Evolutionary conservation across 2,329 filamentous ascomycete species (phyloP).

Genomic region (Colletotrichum cuscutae): DNA sequence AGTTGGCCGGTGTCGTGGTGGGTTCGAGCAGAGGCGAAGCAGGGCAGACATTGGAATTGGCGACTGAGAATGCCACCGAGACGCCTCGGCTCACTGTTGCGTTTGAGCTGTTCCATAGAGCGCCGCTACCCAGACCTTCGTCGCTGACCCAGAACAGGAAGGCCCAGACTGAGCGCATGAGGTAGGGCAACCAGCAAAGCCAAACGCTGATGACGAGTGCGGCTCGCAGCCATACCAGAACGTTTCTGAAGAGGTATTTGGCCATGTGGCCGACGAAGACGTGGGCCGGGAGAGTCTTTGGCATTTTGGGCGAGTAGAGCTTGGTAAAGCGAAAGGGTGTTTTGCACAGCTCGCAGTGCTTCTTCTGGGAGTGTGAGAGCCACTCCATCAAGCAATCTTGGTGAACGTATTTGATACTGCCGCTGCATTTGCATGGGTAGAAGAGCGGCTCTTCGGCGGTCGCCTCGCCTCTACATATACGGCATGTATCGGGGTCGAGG

Average conservation of each 20-base stretch:
- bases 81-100: conserved; percentile 27
- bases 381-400: conserved; percentile 99
- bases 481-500: conserved; percentile 82
- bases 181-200: conserved; percentile 88
- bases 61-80: conserved; percentile 35
- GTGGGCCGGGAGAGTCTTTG: conserved; percentile 79
- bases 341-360: conserved; percentile 99
- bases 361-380: conserved; percentile 98
- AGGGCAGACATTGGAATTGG: conserved; percentile 44
- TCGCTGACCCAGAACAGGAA: conserved; percentile 96
- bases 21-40: conserved; percentile 47
- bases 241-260: conserved; percentile 76
- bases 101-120: conserved; percentile 33
- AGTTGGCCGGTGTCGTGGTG: conserved; percentile 39
- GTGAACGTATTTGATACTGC: conserved; percentile 98
- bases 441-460: conserved; percentile 87
- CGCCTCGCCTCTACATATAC: conserved; percentile 94
- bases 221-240: conserved; percentile 82
- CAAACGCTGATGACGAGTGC: conserved; percentile 86
- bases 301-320: conserved; percentile 95
- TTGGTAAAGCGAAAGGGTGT: conserved; percentile 98
- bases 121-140: conserved; percentile 65
- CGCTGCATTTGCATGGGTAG: conserved; percentile 98
- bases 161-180: conserved; percentile 92
- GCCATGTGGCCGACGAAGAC: conserved; percentile 84